Percentiles rank a stretch among this genome's conserved stretches.
phyloP scores from a whole-genome alignment of 2,329 filamentous ascomycete genomes.

The Monilinia aucupariae region DNA sequence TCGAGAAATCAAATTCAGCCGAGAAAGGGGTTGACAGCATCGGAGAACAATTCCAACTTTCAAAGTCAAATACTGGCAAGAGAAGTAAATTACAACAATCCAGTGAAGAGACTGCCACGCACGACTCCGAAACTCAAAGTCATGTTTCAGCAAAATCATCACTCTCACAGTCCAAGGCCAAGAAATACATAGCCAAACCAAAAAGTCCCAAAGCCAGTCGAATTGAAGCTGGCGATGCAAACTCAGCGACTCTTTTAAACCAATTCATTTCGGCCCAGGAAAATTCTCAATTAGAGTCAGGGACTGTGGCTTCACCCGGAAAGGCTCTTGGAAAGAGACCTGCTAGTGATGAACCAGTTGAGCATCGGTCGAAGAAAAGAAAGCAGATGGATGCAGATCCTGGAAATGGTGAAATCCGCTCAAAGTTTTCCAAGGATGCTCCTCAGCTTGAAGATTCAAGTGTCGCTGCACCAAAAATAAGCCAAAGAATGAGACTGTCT shows the following conservation, averaged over 20 bases:
- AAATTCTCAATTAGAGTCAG: not conserved
- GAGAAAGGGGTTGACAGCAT: not conserved
- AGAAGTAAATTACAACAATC: slow-evolving; percentile 1
- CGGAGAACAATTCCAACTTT: not conserved
- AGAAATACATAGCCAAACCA: not conserved
- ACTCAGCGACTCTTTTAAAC: slow-evolving; percentile 10
- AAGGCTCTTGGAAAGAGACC: slow-evolving; percentile 30
- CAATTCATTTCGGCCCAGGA: not conserved
- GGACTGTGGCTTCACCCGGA: slow-evolving; percentile 17
- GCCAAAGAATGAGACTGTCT: not conserved
- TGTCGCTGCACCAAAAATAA: not conserved
- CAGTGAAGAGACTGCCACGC: not conserved
- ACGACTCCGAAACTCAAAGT: not conserved
- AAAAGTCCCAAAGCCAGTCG: not conserved
- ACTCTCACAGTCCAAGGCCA: not conserved
- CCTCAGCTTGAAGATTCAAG: not conserved
- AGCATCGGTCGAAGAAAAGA: slow-evolving; percentile 16
- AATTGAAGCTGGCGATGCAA: slow-evolving; percentile 7
- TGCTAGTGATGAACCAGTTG: slow-evolving; percentile 19
- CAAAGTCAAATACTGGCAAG: slow-evolving; percentile 1
- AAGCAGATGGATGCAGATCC: slow-evolving; percentile 17
- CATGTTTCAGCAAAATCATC: not conserved
- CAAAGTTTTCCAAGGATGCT: slow-evolving; percentile 1
- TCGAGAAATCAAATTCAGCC: not conserved
- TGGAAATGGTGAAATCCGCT: slow-evolving; percentile 14